Conservation (phyloP, 257 asterid genomes). For the Solanum pennellii region DNA sequence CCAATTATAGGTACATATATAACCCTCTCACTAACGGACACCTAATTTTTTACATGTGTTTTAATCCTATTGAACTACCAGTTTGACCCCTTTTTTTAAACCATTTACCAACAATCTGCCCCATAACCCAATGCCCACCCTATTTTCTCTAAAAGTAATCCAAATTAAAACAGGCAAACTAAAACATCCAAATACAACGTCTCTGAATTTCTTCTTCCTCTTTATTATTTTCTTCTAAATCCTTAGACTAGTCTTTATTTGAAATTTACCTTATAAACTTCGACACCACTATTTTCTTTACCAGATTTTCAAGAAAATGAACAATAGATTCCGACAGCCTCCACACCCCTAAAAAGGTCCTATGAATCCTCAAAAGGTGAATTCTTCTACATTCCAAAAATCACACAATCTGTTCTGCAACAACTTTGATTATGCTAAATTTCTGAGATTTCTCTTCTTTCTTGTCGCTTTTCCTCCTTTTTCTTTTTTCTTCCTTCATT, state of each 20-base stretch:
- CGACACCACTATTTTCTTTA: not conserved
- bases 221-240: not conserved
- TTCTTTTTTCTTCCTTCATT: not conserved
- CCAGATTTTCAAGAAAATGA: constrained; percentile 6
- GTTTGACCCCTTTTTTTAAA: too few relatives aligned
- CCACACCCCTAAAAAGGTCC: constrained; percentile 7
- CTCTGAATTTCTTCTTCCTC: not conserved
- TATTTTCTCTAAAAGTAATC: too few relatives aligned
- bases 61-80: too few relatives aligned
- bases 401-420: not conserved
- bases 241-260: not conserved
- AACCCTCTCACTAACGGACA: too few relatives aligned
- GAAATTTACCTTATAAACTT: not conserved
- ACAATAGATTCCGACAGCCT: not conserved
- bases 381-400: not conserved
- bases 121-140: too few relatives aligned
- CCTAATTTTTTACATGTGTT: too few relatives aligned
- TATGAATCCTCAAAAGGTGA: constrained; percentile 46
- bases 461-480: not conserved
- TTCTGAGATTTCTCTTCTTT: not conserved
- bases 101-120: too few relatives aligned
- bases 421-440: not conserved
- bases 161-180: too few relatives aligned
- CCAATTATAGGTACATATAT: too few relatives aligned
- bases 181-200: not conserved